phyloP scores from a whole-genome alignment of 2,329 filamentous ascomycete species.

The Didymella pinodella region DNA sequence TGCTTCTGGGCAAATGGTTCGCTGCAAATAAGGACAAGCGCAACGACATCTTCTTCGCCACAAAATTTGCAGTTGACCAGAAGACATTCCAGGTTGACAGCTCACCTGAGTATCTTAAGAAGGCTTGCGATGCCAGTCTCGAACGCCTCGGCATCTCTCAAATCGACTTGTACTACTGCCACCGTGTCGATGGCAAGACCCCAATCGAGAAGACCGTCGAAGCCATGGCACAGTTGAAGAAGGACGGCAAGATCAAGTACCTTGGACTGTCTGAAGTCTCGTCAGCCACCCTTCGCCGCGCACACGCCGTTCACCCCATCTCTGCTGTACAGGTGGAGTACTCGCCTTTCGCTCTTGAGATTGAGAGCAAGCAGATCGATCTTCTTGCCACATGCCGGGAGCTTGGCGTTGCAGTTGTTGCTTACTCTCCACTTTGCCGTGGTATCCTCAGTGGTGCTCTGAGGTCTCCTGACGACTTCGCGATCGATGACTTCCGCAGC shows the following conservation, averaged over 20 bases:
- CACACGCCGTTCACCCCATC: constrained; percentile 57
- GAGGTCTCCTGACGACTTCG: constrained; percentile 56
- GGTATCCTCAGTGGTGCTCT: constrained; percentile 43
- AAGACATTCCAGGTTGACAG: constrained; percentile 54
- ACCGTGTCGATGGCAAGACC: constrained; percentile 54
- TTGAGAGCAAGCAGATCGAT: constrained; percentile 52
- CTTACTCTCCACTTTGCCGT: constrained; percentile 50
- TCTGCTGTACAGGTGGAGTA: constrained; percentile 62
- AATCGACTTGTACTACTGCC: constrained; percentile 58
- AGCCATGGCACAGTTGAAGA: constrained; percentile 63
- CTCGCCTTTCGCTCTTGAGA: constrained; percentile 57
- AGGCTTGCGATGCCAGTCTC: constrained; percentile 53
- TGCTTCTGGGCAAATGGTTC: constrained; percentile 49
- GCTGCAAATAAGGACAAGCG: constrained; percentile 48
- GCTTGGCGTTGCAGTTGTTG: constrained; percentile 53
- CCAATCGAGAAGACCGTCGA: constrained; percentile 60
- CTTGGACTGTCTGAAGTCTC: constrained; percentile 59
- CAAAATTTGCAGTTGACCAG: constrained; percentile 53
- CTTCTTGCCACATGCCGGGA: constrained; percentile 54
- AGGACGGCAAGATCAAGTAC: constrained; percentile 61
- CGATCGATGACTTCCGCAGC: constrained; percentile 36
- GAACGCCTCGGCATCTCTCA: constrained; percentile 50
- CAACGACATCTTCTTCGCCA: constrained; percentile 58
- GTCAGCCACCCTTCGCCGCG: constrained; percentile 58
- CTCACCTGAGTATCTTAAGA: constrained; percentile 52